phyloP scores from a whole-genome alignment of 2,329 filamentous ascomycete genomes.

The Beauveria pseudobassiana region DNA sequence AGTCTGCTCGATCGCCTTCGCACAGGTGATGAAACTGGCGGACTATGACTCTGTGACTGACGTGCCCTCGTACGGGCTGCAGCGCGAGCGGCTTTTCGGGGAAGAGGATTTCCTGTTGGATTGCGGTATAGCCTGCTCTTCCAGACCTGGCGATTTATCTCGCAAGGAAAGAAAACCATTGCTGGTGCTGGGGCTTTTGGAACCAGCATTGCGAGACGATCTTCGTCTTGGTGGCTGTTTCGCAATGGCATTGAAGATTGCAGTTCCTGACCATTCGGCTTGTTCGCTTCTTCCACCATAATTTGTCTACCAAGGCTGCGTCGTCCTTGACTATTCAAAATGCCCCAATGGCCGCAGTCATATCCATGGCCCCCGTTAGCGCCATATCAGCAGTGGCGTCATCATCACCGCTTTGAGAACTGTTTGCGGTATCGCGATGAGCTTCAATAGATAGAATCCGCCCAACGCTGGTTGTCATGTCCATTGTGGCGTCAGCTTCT shows the following conservation, averaged over 20 bases:
- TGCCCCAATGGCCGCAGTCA: slow-evolving; percentile 57
- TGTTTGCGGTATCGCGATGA: slow-evolving; percentile 28
- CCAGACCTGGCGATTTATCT: slow-evolving; percentile 24
- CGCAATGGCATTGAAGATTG: slow-evolving; percentile 22
- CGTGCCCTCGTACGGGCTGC: not conserved
- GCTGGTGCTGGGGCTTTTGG: slow-evolving; percentile 30
- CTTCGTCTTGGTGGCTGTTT: slow-evolving; percentile 23
- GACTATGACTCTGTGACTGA: not conserved
- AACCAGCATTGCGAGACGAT: slow-evolving; percentile 15
- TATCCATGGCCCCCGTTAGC: slow-evolving; percentile 57
- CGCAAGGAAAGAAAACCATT: slow-evolving; percentile 48
- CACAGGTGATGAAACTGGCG: not conserved
- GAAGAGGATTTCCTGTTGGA: slow-evolving; percentile 19
- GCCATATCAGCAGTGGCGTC: slow-evolving; percentile 45
- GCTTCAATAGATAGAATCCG: slow-evolving; percentile 45
- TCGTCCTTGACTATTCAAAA: slow-evolving; percentile 36
- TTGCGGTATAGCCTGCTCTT: slow-evolving; percentile 8
- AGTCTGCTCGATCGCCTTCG: slow-evolving; percentile 4
- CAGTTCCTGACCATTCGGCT: slow-evolving; percentile 36
- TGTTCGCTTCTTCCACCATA: slow-evolving; percentile 51
- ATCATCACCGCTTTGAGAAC: slow-evolving; percentile 50
- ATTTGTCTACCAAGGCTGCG: slow-evolving; percentile 41
- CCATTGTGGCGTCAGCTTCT: slow-evolving; percentile 54
- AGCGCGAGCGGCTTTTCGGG: slow-evolving; percentile 30
- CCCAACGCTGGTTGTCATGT: slow-evolving; percentile 73